Evolutionary conservation across 139 green algal species (phyloP), one percentile per base, ranked within the genome.

Genomic region (Pleodorina starrii): DNA sequence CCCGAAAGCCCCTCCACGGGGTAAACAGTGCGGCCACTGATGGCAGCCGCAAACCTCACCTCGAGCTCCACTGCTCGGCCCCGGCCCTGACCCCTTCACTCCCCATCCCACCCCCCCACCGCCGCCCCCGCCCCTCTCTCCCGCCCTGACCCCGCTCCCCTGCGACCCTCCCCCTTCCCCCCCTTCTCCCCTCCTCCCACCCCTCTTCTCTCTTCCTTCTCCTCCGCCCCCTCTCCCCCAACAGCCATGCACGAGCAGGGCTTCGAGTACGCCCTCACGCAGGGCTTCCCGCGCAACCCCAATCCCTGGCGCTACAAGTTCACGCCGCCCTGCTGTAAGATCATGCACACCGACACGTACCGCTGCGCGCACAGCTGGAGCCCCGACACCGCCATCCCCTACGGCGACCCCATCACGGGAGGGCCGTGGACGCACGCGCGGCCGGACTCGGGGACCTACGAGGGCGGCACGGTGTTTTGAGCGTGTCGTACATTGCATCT

Each of bases 231-330:
- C 29, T 12, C 29, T 66, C 54, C 21, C 29, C 7, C 21, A 66
- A 75, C 89, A 91, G 91, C 91, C 25, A 91, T 93, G 87, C 51
- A 91, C n/a, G 91, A 93, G 77, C 50, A 89, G 0, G 91, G 91
- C 17, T 93, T 93, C 77, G 91, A 93, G 84, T 91, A 89, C 46
- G 91, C 91, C 0, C 77, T 93, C 19, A 91, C 87, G 51, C 40
- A 92, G 29, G 87, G 91, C 43, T 91, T 68, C 38, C 91, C 91
- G 36, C 87, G 76, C 36, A 93, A 91, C 68, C 91, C 87, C 51
- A 91, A 91, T 76, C 79, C 91, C 42, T 93, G 91, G 91, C 87
- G 91, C 63, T 93, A 93, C 91, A 91, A 89, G 83, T 90, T 92
- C 43, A 76, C 84, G 36, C 89, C 89, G 42, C 89, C 89, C 50